Base-by-base conservation (phyloP, 208 protist species). In the Angomonas desouzai region DNA sequence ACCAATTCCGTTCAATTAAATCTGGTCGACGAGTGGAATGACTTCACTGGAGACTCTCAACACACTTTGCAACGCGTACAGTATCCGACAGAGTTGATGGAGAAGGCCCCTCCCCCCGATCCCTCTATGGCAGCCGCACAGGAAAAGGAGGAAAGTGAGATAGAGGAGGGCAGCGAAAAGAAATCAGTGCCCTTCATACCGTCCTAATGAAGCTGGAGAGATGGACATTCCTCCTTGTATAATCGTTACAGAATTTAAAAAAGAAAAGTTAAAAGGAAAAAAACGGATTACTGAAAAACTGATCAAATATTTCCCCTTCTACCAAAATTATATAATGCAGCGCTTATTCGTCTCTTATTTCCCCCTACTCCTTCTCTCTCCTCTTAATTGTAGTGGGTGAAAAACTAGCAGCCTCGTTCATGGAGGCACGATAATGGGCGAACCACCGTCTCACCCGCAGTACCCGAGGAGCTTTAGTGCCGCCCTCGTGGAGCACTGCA, bases 21-120 rank as follows among this genome's bases (percentile, higher is more conserved):
- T 0, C 69, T 87, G 20, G 86, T 91, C 36, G 49, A 66, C 56
- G 51, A 61, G 3, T 93, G 89, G 87, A 91, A 91, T 43, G 25
- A 71, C 51, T 30, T 45, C 3, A 23, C 69, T 55, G 4, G 20
- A 25, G 27, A n/a, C 25, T 23, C 10, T 33, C 16, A 4, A 1
- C 34, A 30, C 0, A 53, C 47, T 9, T n/a, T 91, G 20, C 70
- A 75, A 11, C 48, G 74, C 1, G 76, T 94, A 48, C 69, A 51
- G n/a, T 92, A 91, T 71, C 89, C 89, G 0, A 70, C 81, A 9
- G 83, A 92, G 70, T 71, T 94, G 25, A 43, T 66, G 33, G 43
- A 64, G 3, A 85, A 91, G 61, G 89, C 89, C 0, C 88, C 83
- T 7, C 40, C 82, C 1, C 76, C 77, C 23, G 11, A 49, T 18